Evolutionary conservation across 2,329 filamentous ascomycete species (phyloP), one percentile per base, ranked within the genome.

Genomic region (Trichoderma endophyticum): DNA sequence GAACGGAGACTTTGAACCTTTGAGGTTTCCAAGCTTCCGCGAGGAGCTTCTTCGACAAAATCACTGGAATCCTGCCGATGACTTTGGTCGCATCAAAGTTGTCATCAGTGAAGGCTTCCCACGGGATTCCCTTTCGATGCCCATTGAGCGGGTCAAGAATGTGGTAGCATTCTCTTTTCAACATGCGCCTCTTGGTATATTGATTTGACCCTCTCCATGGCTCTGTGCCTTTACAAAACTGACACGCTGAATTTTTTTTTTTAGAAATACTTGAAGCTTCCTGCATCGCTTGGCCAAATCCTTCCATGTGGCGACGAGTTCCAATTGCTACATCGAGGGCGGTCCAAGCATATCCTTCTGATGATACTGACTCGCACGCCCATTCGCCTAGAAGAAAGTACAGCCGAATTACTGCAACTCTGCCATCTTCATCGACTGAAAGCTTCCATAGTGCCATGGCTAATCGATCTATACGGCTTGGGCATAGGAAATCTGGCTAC

Each of bases 151-250:
- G 54, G 83, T 92, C 73, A 92, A 91, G 77, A 93, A 95, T 76
- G 81, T 94, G 59, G 88, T 94, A 28, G 88, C 88, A 15, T 96
- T 97, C 80, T 91, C 93, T 1, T 97, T 97, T 77, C 93, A 96
- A 77, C 93, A 96, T 83, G 94, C 92, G 39, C 93, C 94, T 1
- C 82, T 92, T 70, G 87, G 93, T 95, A 83, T 5, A 12, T 54
- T 39, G 28, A 30, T 24, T 21, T 28, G 7, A 18, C 21, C 6
- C 18, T 54, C 9, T 24, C 3, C 9, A 28, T 7, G 9, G 21
- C 4, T n/a, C 18, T 21, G 18, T 24, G 5, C 3, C 6, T 4
- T 6, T 14, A 34, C 3, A n/a, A 34, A 21, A 14, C 57, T 34
- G 18, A 60, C 57, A 12, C 3, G 18, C 3, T 18, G 9, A 21